Conservation (phyloP, 2,329 filamentous ascomycete genomes). For the Lasiodiplodia theobromae region DNA sequence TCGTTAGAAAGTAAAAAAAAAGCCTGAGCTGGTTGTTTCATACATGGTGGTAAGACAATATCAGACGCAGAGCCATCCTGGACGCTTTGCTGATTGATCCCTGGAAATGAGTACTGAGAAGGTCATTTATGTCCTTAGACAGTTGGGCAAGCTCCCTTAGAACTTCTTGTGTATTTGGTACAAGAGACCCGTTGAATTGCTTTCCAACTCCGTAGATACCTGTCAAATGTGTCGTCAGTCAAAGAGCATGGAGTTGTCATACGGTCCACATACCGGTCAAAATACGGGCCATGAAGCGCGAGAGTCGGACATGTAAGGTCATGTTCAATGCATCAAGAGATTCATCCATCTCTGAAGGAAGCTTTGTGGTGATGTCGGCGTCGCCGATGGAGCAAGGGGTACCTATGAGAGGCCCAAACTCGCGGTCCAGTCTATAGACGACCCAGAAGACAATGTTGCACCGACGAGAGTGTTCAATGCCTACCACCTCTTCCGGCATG, state of each 20-base stretch:
- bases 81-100: background rate
- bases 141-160: background rate
- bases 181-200: background rate
- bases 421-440: background rate
- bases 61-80: background rate
- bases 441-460: background rate
- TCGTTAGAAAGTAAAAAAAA: background rate
- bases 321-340: background rate
- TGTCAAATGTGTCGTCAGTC: background rate
- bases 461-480: background rate
- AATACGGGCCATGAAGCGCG: background rate
- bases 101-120: background rate
- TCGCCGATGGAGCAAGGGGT: background rate
- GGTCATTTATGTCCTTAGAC: background rate
- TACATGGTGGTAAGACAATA: background rate
- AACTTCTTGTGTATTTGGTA: background rate
- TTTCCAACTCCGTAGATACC: conserved; percentile 5
- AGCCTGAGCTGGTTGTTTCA: background rate
- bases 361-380: background rate
- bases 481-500: background rate
- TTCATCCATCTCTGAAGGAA: background rate
- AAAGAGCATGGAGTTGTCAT: no score
- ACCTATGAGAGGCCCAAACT: background rate
- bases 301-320: background rate
- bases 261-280: background rate